Conservation (phyloP, 2,329 filamentous ascomycete genomes). For the Hypocreales sp. region DNA sequence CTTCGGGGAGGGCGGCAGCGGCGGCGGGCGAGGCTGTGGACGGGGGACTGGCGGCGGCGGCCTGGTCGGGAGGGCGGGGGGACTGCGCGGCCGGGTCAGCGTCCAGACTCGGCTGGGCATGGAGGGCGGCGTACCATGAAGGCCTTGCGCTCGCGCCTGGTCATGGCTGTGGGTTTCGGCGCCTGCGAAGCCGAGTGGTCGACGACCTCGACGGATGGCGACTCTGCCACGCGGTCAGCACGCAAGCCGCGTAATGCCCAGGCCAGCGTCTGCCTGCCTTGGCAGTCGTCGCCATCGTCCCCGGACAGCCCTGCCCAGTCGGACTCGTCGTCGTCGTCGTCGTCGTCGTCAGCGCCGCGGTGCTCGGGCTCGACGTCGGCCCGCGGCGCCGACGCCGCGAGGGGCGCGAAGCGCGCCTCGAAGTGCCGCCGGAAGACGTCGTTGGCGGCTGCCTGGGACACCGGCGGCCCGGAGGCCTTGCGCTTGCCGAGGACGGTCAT, state of each 20-base stretch:
- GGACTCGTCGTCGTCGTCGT: constrained; percentile 18
- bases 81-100: constrained; percentile 17
- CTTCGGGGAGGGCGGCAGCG: constrained; percentile 29
- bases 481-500: constrained; percentile 36
- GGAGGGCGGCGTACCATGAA: constrained; percentile 47
- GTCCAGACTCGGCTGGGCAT: not conserved
- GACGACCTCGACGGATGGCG: constrained; percentile 37
- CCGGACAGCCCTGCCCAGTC: constrained; percentile 14
- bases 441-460: constrained; percentile 40
- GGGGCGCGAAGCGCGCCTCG: constrained; percentile 71
- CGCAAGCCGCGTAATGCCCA: not conserved
- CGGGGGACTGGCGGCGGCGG: constrained; percentile 7
- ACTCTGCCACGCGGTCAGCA: too few relatives aligned
- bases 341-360: constrained; percentile 12
- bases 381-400: constrained; percentile 33
- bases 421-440: constrained; percentile 74
- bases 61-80: constrained; percentile 30
- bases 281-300: constrained; percentile 5
- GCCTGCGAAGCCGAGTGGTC: constrained; percentile 34
- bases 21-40: constrained; percentile 11
- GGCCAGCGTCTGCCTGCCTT: too few relatives aligned
- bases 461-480: constrained; percentile 19
- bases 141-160: constrained; percentile 56
- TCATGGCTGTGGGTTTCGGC: constrained; percentile 28
- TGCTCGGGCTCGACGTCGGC: too few relatives aligned